Evolutionary conservation across 768 basidiomycete species (phyloP).

Genomic region (Mrakia frigida): DNA sequence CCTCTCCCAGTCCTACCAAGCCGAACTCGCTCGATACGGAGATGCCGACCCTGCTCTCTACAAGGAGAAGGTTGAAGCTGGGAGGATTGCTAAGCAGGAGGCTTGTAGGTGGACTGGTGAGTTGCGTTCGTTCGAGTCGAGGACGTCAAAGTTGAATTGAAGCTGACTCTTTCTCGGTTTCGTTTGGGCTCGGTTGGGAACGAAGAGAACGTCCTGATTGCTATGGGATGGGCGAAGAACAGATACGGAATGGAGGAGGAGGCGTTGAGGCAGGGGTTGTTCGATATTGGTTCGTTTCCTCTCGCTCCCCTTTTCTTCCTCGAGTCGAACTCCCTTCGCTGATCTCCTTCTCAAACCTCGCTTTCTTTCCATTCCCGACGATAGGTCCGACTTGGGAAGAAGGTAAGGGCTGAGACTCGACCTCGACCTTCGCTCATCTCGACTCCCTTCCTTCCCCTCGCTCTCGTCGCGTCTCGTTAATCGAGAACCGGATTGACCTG

Average conservation of each 20-base stretch:
- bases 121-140: slow-evolving; percentile 37
- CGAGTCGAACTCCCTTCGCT: background rate
- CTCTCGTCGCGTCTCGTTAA: background rate
- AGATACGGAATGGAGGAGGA: background rate
- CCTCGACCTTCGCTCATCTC: background rate
- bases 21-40: slow-evolving; percentile 70
- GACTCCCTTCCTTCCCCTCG: background rate
- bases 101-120: slow-evolving; percentile 82
- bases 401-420: background rate
- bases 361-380: background rate
- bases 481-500: background rate
- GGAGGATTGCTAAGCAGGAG: slow-evolving; percentile 74
- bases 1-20: slow-evolving; percentile 53
- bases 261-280: background rate
- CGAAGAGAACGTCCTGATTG: slow-evolving; percentile 1
- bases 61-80: slow-evolving; percentile 67
- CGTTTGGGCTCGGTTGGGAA: background rate
- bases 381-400: slow-evolving; percentile 3
- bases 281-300: background rate
- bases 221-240: background rate
- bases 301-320: background rate
- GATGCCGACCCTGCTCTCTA: slow-evolving; percentile 78
- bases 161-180: background rate
- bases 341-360: background rate
- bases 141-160: no score